Evolutionary conservation across 225 moss, liverwort and hornwort species (phyloP).

Genomic region (Polytrichum commune): DNA sequence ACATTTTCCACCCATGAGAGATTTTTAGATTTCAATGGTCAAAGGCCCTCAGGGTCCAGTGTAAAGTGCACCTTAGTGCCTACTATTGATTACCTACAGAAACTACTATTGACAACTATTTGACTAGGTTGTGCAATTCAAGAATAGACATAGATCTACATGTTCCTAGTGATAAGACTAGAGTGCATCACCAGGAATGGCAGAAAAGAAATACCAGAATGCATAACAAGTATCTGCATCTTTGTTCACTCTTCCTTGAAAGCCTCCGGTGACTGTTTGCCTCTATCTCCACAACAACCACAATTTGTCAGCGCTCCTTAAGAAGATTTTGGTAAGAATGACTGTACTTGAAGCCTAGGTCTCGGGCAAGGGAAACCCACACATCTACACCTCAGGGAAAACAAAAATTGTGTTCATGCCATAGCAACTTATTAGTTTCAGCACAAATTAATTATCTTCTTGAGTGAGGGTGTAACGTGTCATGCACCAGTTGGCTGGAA

Average conservation of each 20-base stretch:
- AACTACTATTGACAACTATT: background rate
- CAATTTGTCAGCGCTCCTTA: background rate
- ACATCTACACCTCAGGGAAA: background rate
- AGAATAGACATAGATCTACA: background rate
- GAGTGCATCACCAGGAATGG: background rate
- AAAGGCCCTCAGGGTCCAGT: too few relatives aligned
- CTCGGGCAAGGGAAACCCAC: background rate
- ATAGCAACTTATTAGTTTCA: background rate
- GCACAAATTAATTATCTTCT: too few relatives aligned
- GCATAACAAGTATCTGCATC: constrained; percentile 94
- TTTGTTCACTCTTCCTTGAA: constrained; percentile 93
- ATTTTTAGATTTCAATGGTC: too few relatives aligned
- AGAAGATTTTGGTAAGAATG: background rate
- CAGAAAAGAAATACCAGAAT: constrained; percentile 65
- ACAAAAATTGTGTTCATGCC: background rate
- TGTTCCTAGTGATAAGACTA: background rate
- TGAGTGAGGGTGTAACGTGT: too few relatives aligned
- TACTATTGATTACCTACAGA: background rate
- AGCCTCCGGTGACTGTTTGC: constrained; percentile 72
- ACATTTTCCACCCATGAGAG: too few relatives aligned
- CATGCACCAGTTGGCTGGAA: too few relatives aligned
- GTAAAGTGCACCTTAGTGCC: too few relatives aligned
- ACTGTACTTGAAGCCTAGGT: background rate
- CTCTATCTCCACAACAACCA: constrained; percentile 45
- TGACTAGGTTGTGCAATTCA: background rate